A percentile compares a stretch with the other conserved stretches of the same genome.
These are phyloP conservation scores for Mycena leptocephala DNA, from an alignment of 768 basidiomycete species.

Conservation along the genomic window DNA sequence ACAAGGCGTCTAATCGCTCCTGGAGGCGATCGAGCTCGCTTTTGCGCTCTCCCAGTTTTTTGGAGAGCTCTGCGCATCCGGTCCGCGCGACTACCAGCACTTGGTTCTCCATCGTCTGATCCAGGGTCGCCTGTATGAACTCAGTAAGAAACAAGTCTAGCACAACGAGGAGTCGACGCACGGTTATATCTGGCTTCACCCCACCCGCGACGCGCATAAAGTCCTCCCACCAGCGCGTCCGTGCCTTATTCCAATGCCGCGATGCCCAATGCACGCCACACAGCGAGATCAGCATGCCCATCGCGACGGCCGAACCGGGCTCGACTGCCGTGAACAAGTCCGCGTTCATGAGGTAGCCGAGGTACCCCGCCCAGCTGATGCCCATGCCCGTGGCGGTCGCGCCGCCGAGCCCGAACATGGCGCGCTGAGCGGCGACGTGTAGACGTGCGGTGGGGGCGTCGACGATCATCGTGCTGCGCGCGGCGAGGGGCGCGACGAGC, in stretches of 20 bases:
- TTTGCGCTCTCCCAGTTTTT: constrained; percentile 58
- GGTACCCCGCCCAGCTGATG: constrained; percentile 76
- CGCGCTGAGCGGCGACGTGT: constrained; percentile 76
- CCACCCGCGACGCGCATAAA: constrained; percentile 41
- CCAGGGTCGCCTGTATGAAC: constrained; percentile 59
- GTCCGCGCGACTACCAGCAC: constrained; percentile 68
- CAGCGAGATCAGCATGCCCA: constrained; percentile 68
- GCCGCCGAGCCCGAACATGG: constrained; percentile 65
- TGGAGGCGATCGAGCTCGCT: constrained; percentile 62
- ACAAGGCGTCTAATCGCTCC: constrained; percentile 60
- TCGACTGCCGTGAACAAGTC: constrained; percentile 62
- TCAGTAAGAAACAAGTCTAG: not conserved
- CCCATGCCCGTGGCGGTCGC: constrained; percentile 66
- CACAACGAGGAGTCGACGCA: constrained; percentile 6
- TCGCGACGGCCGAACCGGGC: constrained; percentile 71
- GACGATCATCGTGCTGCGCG: constrained; percentile 70
- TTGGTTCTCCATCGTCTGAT: constrained; percentile 64
- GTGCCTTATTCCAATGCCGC: constrained; percentile 79
- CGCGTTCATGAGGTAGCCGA: constrained; percentile 63
- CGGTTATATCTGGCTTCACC: constrained; percentile 18
- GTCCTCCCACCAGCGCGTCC: constrained; percentile 79
- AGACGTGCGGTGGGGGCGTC: constrained; percentile 70
- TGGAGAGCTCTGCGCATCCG: constrained; percentile 63
- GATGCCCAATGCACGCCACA: constrained; percentile 74
- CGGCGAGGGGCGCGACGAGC: constrained; percentile 67